Evolutionary conservation across 768 basidiomycete species (phyloP), one percentile per base, ranked within the genome.

Genomic region (Glaciozyma antarctica): DNA sequence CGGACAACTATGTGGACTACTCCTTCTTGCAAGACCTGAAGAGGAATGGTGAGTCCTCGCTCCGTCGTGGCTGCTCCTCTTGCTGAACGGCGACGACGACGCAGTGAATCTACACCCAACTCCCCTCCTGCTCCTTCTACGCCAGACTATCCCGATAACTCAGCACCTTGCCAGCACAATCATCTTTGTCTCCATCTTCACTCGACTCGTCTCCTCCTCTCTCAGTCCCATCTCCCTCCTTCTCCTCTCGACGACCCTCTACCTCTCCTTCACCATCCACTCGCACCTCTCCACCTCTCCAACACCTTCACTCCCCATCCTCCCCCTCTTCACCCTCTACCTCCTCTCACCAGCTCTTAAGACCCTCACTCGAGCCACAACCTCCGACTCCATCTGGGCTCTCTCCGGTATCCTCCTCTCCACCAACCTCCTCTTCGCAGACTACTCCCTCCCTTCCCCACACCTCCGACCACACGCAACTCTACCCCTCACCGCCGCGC

Each of bases 361-460:
- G 73, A 97, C 94, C 8, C 78, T 99, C 73, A 94, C 91, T 34
- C 88, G 89, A 47, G 90, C 93, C 30, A 97, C 93, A 6, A 95
- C 94, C 47, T 88, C 88, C 17, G 95, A 99, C 76, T 91, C 91
- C 34, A 93, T 98, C 69, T 97, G 91, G 91, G 92, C 94, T 9
- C 78, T 97, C 58, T 84, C 90, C n/a, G 71, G 65, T 5, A 80
- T 81, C 59, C 82, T 98, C 52, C 89, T 97, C 76, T 79, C 84
- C 60, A 78, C 95, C 47, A 90, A 93, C 75, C 81, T 85, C 24
- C 78, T 93, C 64, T 78, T 97, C 56, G 88, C 88, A 19, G 90
- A 95, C 77, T 94, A 90, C 75, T 82, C 84, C 43, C 30, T 54
- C 30, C 53, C 60, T 70, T 77, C n/a, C 68, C 75, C n/a, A 32